Evolutionary conservation across 2,329 filamentous ascomycete genomes (phyloP).

Genomic region (Phialophora tarda): DNA sequence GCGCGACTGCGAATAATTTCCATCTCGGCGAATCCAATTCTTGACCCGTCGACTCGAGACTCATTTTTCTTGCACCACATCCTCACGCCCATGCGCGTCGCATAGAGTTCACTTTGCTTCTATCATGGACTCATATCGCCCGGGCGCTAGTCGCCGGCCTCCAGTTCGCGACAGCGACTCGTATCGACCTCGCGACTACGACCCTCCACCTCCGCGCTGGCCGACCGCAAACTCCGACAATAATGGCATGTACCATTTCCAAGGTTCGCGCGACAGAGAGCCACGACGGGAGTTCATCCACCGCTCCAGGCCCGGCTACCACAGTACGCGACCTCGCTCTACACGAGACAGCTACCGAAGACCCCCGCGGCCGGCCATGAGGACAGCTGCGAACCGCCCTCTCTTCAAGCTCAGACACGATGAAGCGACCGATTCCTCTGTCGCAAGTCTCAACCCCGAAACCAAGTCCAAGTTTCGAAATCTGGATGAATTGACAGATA

Average conservation of each 20-base stretch:
- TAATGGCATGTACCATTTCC: slow-evolving; percentile 32
- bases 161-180: slow-evolving; percentile 18
- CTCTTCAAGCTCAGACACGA: slow-evolving; percentile 30
- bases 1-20: neutral
- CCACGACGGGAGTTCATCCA: neutral
- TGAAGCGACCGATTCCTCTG: slow-evolving; percentile 21
- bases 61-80: slow-evolving; percentile 7
- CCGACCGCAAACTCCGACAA: neutral
- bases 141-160: slow-evolving; percentile 10
- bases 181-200: slow-evolving; percentile 20
- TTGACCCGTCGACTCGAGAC: neutral
- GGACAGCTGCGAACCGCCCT: slow-evolving; percentile 29
- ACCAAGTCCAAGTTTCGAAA: slow-evolving; percentile 40
- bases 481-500: slow-evolving; percentile 51
- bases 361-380: slow-evolving; percentile 3
- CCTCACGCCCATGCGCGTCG: neutral
- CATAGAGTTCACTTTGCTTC: neutral
- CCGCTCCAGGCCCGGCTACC: slow-evolving; percentile 17
- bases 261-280: slow-evolving; percentile 26
- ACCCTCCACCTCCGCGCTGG: slow-evolving; percentile 20
- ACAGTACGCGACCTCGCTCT: slow-evolving; percentile 9
- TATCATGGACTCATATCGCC: slow-evolving; percentile 21
- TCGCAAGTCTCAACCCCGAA: slow-evolving; percentile 19
- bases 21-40: neutral
- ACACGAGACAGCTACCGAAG: slow-evolving; percentile 17